Conservation (phyloP, 345 rosid genomes). For the Psidium guajava region DNA sequence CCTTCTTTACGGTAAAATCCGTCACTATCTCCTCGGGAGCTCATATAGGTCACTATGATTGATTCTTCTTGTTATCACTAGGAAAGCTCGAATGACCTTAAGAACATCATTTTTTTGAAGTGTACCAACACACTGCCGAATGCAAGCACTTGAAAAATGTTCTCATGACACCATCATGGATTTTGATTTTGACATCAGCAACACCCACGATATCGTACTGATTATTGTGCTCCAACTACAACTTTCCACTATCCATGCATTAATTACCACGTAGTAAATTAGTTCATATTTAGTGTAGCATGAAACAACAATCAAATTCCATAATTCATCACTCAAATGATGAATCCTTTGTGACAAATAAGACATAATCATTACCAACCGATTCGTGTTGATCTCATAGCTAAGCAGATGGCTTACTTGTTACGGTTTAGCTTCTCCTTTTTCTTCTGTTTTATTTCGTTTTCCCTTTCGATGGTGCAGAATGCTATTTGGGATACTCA, state of each 20-base stretch:
- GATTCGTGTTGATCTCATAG: neutral
- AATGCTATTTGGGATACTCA: neutral
- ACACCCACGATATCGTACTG: neutral
- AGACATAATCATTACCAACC: neutral
- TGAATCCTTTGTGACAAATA: neutral
- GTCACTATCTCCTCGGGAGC: neutral
- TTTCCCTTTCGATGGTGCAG: neutral
- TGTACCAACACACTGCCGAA: neutral
- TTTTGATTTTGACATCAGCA: neutral
- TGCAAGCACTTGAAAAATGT: neutral
- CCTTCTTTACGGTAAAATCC: neutral
- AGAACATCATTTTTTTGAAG: neutral
- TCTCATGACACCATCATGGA: neutral
- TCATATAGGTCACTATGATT: neutral
- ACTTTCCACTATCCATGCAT: neutral
- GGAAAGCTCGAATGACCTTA: neutral
- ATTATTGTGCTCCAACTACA: neutral
- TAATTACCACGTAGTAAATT: neutral
- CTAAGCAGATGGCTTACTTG: neutral
- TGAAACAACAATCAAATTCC: neutral
- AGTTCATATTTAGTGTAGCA: neutral
- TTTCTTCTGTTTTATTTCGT: neutral
- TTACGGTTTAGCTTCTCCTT: neutral
- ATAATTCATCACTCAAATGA: neutral
- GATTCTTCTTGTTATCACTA: neutral